Base-by-base conservation (phyloP, 345 rosid species). In the Melaleuca quinquenervia region DNA sequence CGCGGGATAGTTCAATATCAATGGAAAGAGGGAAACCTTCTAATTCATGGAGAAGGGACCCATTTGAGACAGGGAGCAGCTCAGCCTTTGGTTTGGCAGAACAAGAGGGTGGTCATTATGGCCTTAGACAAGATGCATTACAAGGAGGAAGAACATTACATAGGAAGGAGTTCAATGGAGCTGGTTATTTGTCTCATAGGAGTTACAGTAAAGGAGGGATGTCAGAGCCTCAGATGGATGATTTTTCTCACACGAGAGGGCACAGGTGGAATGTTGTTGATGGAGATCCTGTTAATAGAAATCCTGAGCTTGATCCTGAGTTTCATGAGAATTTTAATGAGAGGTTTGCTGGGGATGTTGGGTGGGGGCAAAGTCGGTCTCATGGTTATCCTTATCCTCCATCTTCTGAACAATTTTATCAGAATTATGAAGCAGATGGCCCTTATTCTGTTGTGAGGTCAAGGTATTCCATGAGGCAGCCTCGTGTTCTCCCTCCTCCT, bases 401-500 rank as follows among this genome's bases (percentile, higher is more conserved):
- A 48, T 92, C 92, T 78, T 90, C 94, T 85, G 99, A 93, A 76
- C 90, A 91, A 85, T 82, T 88, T 52, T 91, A 94, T 88, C 96
- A 89, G 55, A 93, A 94, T 86, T 86, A 94, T 1, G 98, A 95
- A 78, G 91, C 90, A 86, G 97, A 93, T 87, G 96, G 92, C 78
- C 88, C 92, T 88, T 92, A 92, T 89, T 92, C 98, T 52, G 93
- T 91, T 91, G 98, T 96, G 83, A 93, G 97, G 91, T 91, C 95
- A 74, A 89, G 98, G 75, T 93, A 93, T 90, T 91, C 98, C 84
- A 89, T 92, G 90, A 94, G 94, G 92, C 98, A 95, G 92, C 99
- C 99, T 87, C 98, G 95, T 86, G 99, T 96, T 82, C 93, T 92
- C 52, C 99, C 99, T 70, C 98, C 99, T 90, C 97, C 94, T 84